Base-by-base conservation (phyloP, 2,329 filamentous ascomycete genomes). In the Alternaria tenuissima region DNA sequence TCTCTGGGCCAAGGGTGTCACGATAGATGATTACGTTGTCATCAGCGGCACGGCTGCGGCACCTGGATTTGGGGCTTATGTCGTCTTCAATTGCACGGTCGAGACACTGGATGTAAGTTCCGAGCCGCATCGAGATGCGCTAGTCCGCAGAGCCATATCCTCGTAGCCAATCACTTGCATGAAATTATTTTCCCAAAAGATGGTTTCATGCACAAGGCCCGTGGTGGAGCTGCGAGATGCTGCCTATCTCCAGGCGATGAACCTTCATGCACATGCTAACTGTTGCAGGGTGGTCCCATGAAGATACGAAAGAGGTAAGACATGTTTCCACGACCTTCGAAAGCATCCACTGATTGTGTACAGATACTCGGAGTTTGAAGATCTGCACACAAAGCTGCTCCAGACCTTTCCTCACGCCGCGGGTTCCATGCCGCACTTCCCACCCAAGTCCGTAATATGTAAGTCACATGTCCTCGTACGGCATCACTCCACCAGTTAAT, bases 321-420 rank as follows among this genome's bases (percentile, higher is more conserved):
- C 26, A 36, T 7, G 48, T 32, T 32, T 28, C 51, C 12, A 30
- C n/a, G 30, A 4, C 22, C 32, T 39, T 49, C 12, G 34, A 53
- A 26, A 24, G 41, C 20, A 54, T 26, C 46, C 57, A 68, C 70
- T 78, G 65, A 65, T 69, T 42, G 51, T 11, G 30, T 43, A n/a
- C 63, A 83, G 94, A 76, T 98, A 97, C 79, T 97, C 94, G 0
- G 94, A 98, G 77, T 98, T 98, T 74, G 93, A 96, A 76, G 88
- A 91, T 57, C 86, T 99, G 62, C 87, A 93, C 55, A 81, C 85
- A 51, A 88, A 88, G 66, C 85, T 99, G 20, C 82, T 93, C 43
- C 83, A 86, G 69, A 92, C 93, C 1, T 98, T 98, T 69, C 94
- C 95, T 5, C 87, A 90, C 68, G 94, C 94, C 22, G 88, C 88